phyloP scores from a whole-genome alignment of 164 flowering plant genomes.

The Berberis vulgaris region DNA sequence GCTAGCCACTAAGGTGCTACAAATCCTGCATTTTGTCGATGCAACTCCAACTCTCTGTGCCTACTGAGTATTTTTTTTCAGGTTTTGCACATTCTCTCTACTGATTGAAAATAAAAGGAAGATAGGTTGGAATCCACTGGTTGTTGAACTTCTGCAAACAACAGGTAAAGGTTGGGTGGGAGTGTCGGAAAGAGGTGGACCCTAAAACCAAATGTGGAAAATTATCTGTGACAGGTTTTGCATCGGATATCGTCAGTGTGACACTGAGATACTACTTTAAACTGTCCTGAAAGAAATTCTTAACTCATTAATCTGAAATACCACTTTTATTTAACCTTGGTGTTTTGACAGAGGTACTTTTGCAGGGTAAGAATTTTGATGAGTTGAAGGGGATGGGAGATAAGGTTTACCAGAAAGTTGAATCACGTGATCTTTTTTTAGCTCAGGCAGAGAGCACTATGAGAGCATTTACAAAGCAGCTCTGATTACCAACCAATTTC shows the following conservation, averaged over 20 bases:
- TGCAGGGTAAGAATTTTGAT: constrained; percentile 1
- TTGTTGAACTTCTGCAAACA: too few species aligned
- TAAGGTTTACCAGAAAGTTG: constrained; percentile 1
- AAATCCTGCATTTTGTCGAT: too few species aligned
- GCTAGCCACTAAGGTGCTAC: too few species aligned
- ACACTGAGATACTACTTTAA: constrained; percentile 1
- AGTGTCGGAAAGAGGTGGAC: neutral
- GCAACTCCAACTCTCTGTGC: too few species aligned
- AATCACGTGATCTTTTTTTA: neutral
- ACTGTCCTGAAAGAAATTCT: neutral
- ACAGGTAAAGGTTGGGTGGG: neutral
- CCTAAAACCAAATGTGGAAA: neutral
- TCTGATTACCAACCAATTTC: constrained; percentile 12
- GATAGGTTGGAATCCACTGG: too few species aligned
- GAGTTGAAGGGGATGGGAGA: neutral
- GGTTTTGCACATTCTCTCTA: too few species aligned
- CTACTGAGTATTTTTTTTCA: too few species aligned
- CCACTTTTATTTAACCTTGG: neutral
- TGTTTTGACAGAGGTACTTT: constrained; percentile 1
- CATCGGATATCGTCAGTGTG: neutral
- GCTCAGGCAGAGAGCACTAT: neutral
- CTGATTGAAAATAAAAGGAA: too few species aligned
- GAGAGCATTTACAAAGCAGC: neutral
- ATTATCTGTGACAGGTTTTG: neutral
- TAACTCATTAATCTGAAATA: neutral